A percentile compares a stretch with the other conserved stretches of the same genome.
Conservation (phyloP, 352 stramenopile genomes). For the Globisporangium uncinulatum region DNA sequence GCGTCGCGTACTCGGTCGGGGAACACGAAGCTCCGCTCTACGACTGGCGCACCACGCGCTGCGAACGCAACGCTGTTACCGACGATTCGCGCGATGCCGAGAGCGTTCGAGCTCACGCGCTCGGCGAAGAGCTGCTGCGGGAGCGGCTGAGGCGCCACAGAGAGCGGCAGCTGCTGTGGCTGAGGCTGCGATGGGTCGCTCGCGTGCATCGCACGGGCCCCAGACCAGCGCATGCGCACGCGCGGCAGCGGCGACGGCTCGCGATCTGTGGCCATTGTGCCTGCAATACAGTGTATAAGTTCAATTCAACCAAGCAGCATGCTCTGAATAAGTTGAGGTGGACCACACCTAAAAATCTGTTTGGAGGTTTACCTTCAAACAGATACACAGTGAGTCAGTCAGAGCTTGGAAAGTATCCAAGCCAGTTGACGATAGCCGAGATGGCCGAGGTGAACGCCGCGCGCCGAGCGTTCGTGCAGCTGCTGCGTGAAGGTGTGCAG, state of each 20-base stretch:
- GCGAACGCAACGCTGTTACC: conserved; percentile 51
- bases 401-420: too few species aligned
- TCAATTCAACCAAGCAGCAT: not conserved
- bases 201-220: conserved; percentile 20
- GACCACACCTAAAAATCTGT: too few species aligned
- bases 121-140: conserved; percentile 27
- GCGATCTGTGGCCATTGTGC: not conserved
- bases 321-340: too few species aligned
- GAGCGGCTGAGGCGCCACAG: not conserved
- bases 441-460: not conserved
- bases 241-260: conserved; percentile 8
- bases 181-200: conserved; percentile 2
- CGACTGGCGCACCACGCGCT: conserved; percentile 40
- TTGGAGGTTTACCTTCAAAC: too few species aligned
- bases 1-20: conserved; percentile 49
- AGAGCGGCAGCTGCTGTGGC: not conserved
- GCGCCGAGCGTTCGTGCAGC: conserved; percentile 33
- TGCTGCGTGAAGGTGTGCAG: conserved; percentile 60
- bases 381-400: too few species aligned
- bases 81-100: conserved; percentile 33
- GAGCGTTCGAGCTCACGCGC: conserved; percentile 18
- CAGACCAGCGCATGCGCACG: conserved; percentile 24
- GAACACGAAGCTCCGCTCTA: conserved; percentile 62
- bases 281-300: not conserved
- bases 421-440: too few species aligned